Percentiles rank a stretch among this genome's conserved stretches.
Conservation (phyloP, 345 rosid species). For the Syzygium jambos region DNA sequence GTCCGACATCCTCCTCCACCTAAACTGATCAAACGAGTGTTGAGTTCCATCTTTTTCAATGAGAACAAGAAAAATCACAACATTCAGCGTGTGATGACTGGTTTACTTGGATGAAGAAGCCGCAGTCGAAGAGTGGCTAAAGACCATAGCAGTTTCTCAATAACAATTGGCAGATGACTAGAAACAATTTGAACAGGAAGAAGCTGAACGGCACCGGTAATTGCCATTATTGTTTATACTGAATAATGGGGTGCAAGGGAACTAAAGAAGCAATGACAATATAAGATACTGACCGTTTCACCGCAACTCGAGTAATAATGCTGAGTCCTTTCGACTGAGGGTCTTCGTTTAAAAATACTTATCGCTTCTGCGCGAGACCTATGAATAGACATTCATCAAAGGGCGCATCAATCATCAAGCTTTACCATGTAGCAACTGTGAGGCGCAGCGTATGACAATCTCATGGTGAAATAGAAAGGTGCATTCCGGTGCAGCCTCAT, state of each 20-base stretch:
- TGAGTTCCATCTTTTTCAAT: background rate
- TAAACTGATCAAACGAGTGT: background rate
- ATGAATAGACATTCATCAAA: background rate
- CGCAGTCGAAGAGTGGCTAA: background rate
- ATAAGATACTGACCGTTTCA: background rate
- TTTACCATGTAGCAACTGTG: background rate
- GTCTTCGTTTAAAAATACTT: background rate
- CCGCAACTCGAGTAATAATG: background rate
- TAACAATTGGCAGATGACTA: conserved; percentile 10
- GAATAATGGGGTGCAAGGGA: background rate
- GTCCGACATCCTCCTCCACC: background rate
- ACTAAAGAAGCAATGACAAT: background rate
- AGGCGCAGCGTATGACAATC: background rate
- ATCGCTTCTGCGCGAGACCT: background rate
- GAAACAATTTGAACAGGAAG: conserved; percentile 13
- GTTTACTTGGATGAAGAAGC: background rate
- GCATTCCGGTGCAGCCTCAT: background rate
- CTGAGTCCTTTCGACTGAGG: background rate
- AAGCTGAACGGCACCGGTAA: conserved; percentile 15
- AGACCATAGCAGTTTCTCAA: background rate
- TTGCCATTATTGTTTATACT: conserved; percentile 3
- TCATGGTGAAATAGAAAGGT: background rate
- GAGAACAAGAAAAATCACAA: background rate
- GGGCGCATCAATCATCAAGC: background rate
- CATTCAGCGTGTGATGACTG: background rate